Base-by-base conservation (phyloP, 2,329 filamentous ascomycete genomes). In the Fusarium pseudocircinatum region DNA sequence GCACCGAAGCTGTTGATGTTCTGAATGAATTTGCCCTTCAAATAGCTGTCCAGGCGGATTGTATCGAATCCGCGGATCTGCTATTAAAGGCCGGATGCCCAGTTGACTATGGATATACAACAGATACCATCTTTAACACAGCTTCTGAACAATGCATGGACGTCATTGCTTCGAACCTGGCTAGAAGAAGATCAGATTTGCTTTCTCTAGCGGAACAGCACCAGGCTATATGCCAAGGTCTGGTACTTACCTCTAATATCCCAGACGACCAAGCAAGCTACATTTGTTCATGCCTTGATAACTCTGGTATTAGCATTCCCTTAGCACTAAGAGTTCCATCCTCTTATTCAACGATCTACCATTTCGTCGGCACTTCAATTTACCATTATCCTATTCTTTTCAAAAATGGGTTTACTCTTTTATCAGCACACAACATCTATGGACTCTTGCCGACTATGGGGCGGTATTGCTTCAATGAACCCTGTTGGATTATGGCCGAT, bases 381-480 rank as follows among this genome's bases (percentile, higher is more conserved):
- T 8, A 22, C 2, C 44, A 47, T 6, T 30, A 22, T 16, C 6
- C 26, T 22, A 47, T 47, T 30, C 20, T 47, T 30, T 12, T 47
- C 4, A 22, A 6, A 8, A 16, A 47, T 30, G 44, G 44, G 0
- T 47, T 47, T 22, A 47, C 20, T 5, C 2, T 22, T 2, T 3
- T 28, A 4, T 6, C 26, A 0, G 0, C 4, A 1, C 44, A 0
- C 6, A 28, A 47, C 0, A 2, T 2, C 0, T 22, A 22, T 15
- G 44, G 44, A 28, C 44, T 47, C 4, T 28, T 15, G 5, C 44
- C 26, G 9, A 16, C 6, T 22, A 47, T 46, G 43, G 22, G 6
- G 8, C 13, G 3, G 0, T 0, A 6, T 20, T 1, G 0, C 13
- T 13, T 9, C 11, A 0, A 0, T 8, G 2, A 24, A 0, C n/a